Evolutionary conservation across 305 asterid species (phyloP).

Genomic region (Striga hermonthica): DNA sequence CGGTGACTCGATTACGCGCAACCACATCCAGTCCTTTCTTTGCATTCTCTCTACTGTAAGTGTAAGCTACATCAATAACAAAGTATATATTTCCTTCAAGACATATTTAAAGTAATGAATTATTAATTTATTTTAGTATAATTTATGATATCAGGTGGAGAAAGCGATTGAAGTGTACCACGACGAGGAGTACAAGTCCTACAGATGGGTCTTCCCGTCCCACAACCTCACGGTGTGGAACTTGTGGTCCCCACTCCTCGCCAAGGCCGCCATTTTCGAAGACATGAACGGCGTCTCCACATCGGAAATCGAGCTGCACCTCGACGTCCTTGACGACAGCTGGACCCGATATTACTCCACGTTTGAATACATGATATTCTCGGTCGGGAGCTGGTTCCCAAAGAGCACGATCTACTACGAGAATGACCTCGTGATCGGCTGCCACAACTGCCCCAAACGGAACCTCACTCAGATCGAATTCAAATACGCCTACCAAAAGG

Average conservation of each 20-base stretch:
- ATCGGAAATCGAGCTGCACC: slow-evolving; percentile 63
- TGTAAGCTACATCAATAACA: no score
- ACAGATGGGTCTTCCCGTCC: slow-evolving; percentile 63
- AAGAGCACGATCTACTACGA: slow-evolving; percentile 62
- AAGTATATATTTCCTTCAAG: no score
- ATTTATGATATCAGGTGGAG: slow-evolving; percentile 50
- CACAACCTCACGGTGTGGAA: slow-evolving; percentile 60
- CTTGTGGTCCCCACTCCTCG: slow-evolving; percentile 89
- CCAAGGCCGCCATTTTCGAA: slow-evolving; percentile 57
- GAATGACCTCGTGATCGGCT: slow-evolving; percentile 49
- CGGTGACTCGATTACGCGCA: slow-evolving; percentile 83
- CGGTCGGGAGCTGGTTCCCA: slow-evolving; percentile 73
- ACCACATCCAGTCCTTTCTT: slow-evolving; percentile 70
- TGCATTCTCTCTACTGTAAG: slow-evolving; percentile 73
- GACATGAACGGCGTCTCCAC: slow-evolving; percentile 52
- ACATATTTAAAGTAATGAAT: no score
- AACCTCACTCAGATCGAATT: slow-evolving; percentile 63
- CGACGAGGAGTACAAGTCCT: slow-evolving; percentile 45
- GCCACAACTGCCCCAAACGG: slow-evolving; percentile 63
- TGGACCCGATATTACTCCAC: slow-evolving; percentile 55
- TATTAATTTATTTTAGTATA: no score
- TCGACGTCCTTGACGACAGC: slow-evolving; percentile 62
- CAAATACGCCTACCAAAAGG: slow-evolving; percentile 50
- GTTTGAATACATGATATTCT: slow-evolving; percentile 59
- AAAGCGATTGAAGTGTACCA: slow-evolving; percentile 58